Conservation (phyloP, 768 basidiomycete species). For the Boletus sensibilis region DNA sequence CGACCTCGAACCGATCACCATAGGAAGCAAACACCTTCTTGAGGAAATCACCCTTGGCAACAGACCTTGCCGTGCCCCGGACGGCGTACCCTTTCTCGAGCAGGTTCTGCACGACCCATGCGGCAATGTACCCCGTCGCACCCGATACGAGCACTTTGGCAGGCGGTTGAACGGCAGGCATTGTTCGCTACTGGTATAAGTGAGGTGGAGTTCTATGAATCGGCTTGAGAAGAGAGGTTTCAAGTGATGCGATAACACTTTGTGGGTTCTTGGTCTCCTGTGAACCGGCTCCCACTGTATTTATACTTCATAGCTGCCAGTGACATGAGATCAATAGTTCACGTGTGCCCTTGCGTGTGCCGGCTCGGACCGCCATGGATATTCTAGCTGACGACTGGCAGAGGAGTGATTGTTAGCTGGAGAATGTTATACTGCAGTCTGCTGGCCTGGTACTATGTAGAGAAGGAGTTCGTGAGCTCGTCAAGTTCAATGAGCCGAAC, state of each 20-base stretch:
- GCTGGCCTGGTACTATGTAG: not conserved
- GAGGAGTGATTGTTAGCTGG: not conserved
- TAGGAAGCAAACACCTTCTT: slow-evolving; percentile 50
- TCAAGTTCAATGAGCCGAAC: not conserved
- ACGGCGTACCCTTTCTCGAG: slow-evolving; percentile 63
- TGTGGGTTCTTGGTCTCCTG: too few species aligned
- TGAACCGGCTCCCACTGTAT: not conserved
- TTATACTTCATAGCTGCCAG: not conserved
- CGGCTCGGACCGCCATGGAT: not conserved
- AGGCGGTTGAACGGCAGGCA: slow-evolving; percentile 28
- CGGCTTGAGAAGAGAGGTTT: not conserved
- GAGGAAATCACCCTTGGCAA: slow-evolving; percentile 58
- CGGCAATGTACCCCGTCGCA: slow-evolving; percentile 25
- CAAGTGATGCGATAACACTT: not conserved
- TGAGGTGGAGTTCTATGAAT: not conserved
- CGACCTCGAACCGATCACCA: slow-evolving; percentile 60
- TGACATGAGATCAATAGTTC: not conserved
- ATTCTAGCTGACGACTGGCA: not conserved
- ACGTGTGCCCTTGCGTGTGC: not conserved
- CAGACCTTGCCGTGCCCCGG: slow-evolving; percentile 64
- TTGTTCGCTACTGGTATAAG: not conserved
- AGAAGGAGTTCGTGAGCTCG: not conserved
- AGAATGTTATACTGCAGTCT: too few species aligned
- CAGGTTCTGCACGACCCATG: slow-evolving; percentile 53
- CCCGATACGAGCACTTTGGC: slow-evolving; percentile 33